These are phyloP conservation scores for Meira miltonrushii DNA, from an alignment of 1,284 basidiomycete species.

Conservation along the genomic window DNA sequence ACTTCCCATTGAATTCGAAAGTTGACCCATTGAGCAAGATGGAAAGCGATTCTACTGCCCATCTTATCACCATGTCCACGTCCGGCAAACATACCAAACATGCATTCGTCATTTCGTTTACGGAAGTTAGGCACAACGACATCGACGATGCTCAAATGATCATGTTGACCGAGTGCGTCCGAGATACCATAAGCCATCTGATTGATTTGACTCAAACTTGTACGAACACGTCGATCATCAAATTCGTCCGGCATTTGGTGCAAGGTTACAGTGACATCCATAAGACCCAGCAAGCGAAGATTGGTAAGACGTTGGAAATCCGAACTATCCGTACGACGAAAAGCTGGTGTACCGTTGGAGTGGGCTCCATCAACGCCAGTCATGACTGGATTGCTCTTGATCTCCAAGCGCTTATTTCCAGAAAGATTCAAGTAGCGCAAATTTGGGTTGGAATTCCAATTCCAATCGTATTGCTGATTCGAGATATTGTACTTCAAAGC, in stretches of 20 bases:
- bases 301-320: conserved; percentile 80
- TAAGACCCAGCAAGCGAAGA: conserved; percentile 83
- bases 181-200: conserved; percentile 95
- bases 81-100: conserved; percentile 87
- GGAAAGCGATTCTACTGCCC: conserved; percentile 60
- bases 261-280: conserved; percentile 86
- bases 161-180: conserved; percentile 70
- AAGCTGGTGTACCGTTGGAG: conserved; percentile 22
- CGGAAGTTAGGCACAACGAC: conserved; percentile 85
- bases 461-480: conserved; percentile 99
- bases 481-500: conserved; percentile 94
- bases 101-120: conserved; percentile 70
- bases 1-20: conserved; percentile 39
- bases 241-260: conserved; percentile 70
- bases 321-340: conserved; percentile 58
- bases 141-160: conserved; percentile 76
- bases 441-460: conserved; percentile 97
- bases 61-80: conserved; percentile 56
- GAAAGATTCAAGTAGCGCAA: conserved; percentile 84
- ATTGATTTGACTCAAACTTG: conserved; percentile 82
- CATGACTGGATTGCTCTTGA: conserved; percentile 61
- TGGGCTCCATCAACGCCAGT: conserved; percentile 48
- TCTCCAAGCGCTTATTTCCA: conserved; percentile 80
- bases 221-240: conserved; percentile 84
- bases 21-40: conserved; percentile 40